A percentile compares a stretch with the other conserved stretches of the same genome.
Evolutionary conservation across 2,329 filamentous ascomycete genomes (phyloP).

Genomic region (Phyllosticta citrichinensis): DNA sequence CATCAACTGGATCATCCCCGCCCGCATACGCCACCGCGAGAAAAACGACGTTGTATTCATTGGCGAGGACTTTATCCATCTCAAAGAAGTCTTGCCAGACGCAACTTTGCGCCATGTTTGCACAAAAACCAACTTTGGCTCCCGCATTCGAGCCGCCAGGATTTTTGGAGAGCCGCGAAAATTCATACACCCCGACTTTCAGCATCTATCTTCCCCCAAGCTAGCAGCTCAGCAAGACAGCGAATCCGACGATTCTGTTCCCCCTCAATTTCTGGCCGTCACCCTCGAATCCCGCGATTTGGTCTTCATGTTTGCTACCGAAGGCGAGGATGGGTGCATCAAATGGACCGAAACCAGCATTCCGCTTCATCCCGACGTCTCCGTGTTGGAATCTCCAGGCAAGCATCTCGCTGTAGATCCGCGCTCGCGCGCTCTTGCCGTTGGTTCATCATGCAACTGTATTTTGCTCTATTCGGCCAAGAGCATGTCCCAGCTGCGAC

Average conservation of each 20-base stretch:
- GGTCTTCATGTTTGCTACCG: conserved; percentile 63
- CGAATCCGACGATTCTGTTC: conserved; percentile 33
- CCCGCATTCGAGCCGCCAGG: conserved; percentile 67
- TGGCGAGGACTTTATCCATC: conserved; percentile 70
- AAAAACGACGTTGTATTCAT: conserved; percentile 81
- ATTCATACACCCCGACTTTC: conserved; percentile 4
- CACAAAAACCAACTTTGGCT: conserved; percentile 69
- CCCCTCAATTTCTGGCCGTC: conserved; percentile 73
- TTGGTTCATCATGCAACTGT: conserved; percentile 59
- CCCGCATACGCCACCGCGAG: conserved; percentile 58
- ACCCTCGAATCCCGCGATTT: conserved; percentile 63
- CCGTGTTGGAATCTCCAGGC: conserved; percentile 46
- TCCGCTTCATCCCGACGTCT: conserved; percentile 47
- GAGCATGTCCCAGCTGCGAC: conserved; percentile 42
- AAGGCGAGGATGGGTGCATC: conserved; percentile 32
- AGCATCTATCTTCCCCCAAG: not conserved
- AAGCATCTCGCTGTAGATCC: conserved; percentile 69
- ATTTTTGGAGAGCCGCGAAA: conserved; percentile 50
- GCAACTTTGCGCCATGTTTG: conserved; percentile 63
- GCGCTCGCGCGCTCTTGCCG: conserved; percentile 51
- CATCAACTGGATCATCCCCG: conserved; percentile 67
- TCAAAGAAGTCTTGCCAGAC: conserved; percentile 62
- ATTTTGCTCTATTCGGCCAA: conserved; percentile 66
- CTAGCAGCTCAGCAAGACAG: conserved; percentile 20
- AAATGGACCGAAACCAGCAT: conserved; percentile 54